Percentiles rank a stretch among this genome's conserved stretches.
Evolutionary conservation across 768 basidiomycete genomes (phyloP).

Genomic region (Boletus sp.): DNA sequence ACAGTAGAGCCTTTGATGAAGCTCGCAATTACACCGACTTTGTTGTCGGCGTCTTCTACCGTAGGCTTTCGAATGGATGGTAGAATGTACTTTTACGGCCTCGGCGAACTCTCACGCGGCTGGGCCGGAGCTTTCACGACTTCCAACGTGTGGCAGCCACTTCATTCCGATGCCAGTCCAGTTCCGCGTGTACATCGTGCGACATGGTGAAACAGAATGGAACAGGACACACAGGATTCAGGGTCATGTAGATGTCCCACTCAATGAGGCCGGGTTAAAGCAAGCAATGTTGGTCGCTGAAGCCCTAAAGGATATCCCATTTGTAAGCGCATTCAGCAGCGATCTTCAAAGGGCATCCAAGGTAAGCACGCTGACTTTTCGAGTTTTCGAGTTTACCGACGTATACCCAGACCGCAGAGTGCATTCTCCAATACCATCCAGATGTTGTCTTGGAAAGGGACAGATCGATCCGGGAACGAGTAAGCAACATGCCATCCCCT

Average conservation of each 20-base stretch:
- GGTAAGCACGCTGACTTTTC: constrained; percentile 39
- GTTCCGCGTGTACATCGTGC: constrained; percentile 60
- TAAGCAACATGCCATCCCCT: constrained; percentile 30
- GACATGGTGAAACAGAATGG: constrained; percentile 78
- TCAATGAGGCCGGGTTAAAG: constrained; percentile 59
- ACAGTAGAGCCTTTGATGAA: background rate
- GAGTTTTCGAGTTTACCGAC: background rate
- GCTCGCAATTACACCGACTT: background rate
- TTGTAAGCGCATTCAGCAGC: constrained; percentile 65
- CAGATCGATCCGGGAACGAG: constrained; percentile 62
- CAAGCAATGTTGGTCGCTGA: constrained; percentile 60
- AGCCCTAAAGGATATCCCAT: constrained; percentile 51
- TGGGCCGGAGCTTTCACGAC: background rate
- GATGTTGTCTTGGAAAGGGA: constrained; percentile 42
- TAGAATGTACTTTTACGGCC: background rate
- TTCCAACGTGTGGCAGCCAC: background rate
- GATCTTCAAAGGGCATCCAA: constrained; percentile 67
- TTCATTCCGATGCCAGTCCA: constrained; percentile 27
- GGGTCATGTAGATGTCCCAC: constrained; percentile 67
- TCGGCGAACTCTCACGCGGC: background rate
- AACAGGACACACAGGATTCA: constrained; percentile 65
- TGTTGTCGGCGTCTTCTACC: background rate
- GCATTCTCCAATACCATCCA: constrained; percentile 56
- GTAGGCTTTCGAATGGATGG: background rate
- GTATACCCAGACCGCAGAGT: constrained; percentile 57